Evolutionary conservation across 306 rosid genomes (phyloP), one percentile per base, ranked within the genome.

Genomic region (Vigna trinervia): DNA sequence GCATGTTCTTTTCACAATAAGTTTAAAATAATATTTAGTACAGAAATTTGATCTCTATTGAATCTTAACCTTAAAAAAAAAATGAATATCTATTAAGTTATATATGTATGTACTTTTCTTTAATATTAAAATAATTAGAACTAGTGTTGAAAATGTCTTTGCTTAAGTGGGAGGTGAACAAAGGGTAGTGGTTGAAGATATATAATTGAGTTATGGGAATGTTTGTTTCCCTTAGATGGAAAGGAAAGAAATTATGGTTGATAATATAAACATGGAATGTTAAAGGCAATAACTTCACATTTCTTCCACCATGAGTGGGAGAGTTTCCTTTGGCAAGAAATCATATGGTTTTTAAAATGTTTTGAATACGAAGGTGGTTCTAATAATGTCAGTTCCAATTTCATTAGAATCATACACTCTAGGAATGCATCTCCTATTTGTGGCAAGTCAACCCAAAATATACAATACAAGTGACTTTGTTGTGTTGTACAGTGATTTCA

Each of bases 231-330:
- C 88, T 85, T 84, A 30, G 82, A 73, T 75, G 69, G 57, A 63
- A 83, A 82, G 84, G 82, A 87, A 87, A 78, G 61, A 46, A 39
- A 71, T 19, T 38, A 53, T 70, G 17, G 64, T 78, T 85, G 12
- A 64, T 73, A 74, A 74, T 67, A 30, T 59, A 64, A 66, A 45
- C 76, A 73, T 70, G 83, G 58, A 85, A 83, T 73, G 65, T 60
- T 51, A 8, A 57, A 59, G 75, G 68, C 74, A 62, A 51, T 59
- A 41, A 56, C 54, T 63, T 71, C 54, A 77, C 47, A 82, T 82
- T 51, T 57, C 53, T 19, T 73, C 81, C 76, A 82, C 73, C 76
- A 57, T 52, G 81, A 81, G 81, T 69, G 71, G 74, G 58, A 39
- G 52, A 65, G 46, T 71, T 67, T 73, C 65, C 69, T 76, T 82